Percentiles rank a stretch among this genome's conserved stretches.
phyloP scores from a whole-genome alignment of 257 asterid species.

The Rubia yunnanensis region DNA sequence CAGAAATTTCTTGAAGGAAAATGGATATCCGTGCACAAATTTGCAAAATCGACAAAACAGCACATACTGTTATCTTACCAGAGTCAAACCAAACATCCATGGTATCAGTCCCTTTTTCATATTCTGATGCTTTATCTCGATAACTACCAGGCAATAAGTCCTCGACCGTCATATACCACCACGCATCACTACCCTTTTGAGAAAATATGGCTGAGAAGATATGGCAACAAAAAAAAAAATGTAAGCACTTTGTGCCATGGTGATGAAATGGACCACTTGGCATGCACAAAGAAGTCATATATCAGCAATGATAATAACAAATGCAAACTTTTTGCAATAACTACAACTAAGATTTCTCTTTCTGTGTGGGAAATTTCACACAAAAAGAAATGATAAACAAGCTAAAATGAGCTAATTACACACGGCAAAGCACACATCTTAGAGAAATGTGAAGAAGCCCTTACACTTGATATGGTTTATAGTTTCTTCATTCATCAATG shows the following conservation, averaged over 20 bases:
- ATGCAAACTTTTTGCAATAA: not conserved
- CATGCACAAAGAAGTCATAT: not conserved
- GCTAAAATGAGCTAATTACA: not conserved
- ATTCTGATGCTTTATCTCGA: conserved; percentile 62
- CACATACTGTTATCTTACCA: conserved; percentile 32
- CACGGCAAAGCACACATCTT: not conserved
- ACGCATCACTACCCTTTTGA: conserved; percentile 96
- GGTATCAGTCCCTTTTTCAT: conserved; percentile 81
- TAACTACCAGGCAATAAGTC: conserved; percentile 88
- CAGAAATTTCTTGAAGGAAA: not conserved
- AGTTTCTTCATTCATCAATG: conserved; percentile 84
- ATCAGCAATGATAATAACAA: not conserved
- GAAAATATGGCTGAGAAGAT: conserved; percentile 72
- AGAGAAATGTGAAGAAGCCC: conserved; percentile 18
- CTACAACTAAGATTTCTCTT: not conserved
- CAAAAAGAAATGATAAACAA: not conserved
- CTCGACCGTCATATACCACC: conserved; percentile 97
- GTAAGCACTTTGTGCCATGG: not conserved
- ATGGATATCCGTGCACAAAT: conserved; percentile 2
- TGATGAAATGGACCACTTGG: not conserved
- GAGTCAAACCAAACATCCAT: conserved; percentile 99
- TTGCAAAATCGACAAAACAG: not conserved
- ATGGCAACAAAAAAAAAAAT: conserved; percentile 5
- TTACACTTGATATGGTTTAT: conserved; percentile 75
- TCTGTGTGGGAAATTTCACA: not conserved